These are phyloP conservation scores for Dendrobium nobile DNA, from an alignment of 106 monocot genomes.

Conservation along the genomic window DNA sequence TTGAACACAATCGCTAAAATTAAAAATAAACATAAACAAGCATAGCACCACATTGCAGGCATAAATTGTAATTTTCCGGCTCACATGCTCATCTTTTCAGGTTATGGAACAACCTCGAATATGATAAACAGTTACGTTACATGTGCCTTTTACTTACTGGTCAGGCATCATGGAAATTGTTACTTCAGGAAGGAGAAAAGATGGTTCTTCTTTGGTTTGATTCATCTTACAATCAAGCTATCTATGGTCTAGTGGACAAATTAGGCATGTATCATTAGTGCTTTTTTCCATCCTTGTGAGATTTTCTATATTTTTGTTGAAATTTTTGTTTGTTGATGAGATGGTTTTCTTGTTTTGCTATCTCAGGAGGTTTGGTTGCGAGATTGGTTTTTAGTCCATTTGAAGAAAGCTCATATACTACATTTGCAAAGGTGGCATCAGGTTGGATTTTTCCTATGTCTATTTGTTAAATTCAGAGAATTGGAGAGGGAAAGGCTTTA, in stretches of 20 bases:
- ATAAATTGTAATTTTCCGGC: neutral
- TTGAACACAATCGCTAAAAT: neutral
- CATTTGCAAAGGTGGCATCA: constrained; percentile 78
- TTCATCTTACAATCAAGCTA: constrained; percentile 83
- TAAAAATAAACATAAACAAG: neutral
- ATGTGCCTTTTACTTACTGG: constrained; percentile 65
- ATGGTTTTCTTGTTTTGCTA: neutral
- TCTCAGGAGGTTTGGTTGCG: constrained; percentile 90
- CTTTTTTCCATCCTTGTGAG: neutral
- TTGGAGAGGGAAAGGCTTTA: neutral
- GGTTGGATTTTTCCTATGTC: constrained; percentile 34
- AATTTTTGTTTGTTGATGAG: neutral
- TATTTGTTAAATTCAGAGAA: neutral
- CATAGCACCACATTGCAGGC: neutral
- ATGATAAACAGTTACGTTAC: constrained; percentile 48
- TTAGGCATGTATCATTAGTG: constrained; percentile 43
- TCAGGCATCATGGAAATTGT: constrained; percentile 72
- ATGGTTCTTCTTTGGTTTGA: constrained; percentile 79
- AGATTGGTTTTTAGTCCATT: constrained; percentile 91
- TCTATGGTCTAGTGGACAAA: constrained; percentile 89
- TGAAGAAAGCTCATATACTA: constrained; percentile 89
- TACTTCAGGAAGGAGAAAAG: constrained; percentile 97
- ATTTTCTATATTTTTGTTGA: neutral
- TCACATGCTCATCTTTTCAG: constrained; percentile 30
- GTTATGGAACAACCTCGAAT: constrained; percentile 26